Conservation (phyloP, 2,329 filamentous ascomycete genomes). For the Ceratocystis ficicola region DNA sequence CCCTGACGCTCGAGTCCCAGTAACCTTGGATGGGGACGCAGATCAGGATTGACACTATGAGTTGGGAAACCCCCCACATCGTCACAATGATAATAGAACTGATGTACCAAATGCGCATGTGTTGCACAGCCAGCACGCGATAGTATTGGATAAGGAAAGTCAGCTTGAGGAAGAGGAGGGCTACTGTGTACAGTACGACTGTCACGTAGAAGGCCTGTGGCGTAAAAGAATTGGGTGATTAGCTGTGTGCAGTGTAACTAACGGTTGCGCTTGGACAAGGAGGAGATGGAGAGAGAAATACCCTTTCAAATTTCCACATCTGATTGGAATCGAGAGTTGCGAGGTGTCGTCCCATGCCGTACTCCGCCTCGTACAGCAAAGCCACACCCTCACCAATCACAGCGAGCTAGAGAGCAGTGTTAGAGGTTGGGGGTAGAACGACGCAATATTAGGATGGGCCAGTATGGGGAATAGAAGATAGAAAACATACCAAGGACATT, state of each 20-base stretch:
- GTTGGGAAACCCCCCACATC: constrained; percentile 26
- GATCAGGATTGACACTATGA: constrained; percentile 26
- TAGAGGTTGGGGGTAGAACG: background rate
- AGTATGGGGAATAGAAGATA: background rate
- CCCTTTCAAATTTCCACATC: constrained; percentile 21
- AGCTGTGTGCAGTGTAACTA: background rate
- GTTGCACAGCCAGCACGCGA: constrained; percentile 28
- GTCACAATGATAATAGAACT: constrained; percentile 26
- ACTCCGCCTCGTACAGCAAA: constrained; percentile 19
- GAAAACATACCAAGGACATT: constrained; percentile 24
- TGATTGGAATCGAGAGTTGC: constrained; percentile 4
- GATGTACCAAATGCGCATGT: constrained; percentile 26
- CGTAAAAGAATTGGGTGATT: background rate
- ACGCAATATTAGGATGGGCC: background rate
- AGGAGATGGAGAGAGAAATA: background rate
- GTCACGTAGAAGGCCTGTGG: constrained; percentile 28
- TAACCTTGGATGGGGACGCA: constrained; percentile 27
- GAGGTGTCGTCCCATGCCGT: constrained; percentile 24
- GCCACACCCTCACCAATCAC: constrained; percentile 7
- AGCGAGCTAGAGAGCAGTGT: constrained; percentile 12
- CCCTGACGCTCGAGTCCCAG: constrained; percentile 26
- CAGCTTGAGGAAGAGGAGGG: constrained; percentile 29
- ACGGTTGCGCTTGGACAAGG: background rate
- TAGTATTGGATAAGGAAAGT: constrained; percentile 32
- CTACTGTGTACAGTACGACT: constrained; percentile 29